These are phyloP conservation scores for Paradendryphiella salina DNA, from an alignment of 2,329 filamentous ascomycete species.

Conservation along the genomic window DNA sequence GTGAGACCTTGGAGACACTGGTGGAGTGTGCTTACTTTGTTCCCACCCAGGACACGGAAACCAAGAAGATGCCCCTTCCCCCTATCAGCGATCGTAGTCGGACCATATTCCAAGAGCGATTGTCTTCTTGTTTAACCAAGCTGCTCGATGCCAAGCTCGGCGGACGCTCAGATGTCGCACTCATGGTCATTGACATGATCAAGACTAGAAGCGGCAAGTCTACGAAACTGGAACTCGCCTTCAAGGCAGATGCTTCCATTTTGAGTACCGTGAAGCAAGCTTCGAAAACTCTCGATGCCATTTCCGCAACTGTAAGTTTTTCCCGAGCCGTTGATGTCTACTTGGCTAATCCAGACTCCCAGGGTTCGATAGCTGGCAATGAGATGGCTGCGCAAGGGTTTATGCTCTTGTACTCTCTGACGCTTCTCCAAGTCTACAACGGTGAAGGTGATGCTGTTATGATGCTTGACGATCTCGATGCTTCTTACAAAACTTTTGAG, in stretches of 20 bases:
- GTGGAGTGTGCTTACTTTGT: conserved; percentile 57
- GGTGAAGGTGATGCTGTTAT: conserved; percentile 83
- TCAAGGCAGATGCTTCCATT: conserved; percentile 54
- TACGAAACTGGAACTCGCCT: conserved; percentile 50
- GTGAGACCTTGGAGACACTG: conserved; percentile 51
- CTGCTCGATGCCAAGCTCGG: conserved; percentile 46
- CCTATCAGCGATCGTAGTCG: conserved; percentile 53
- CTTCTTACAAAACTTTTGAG: conserved; percentile 59
- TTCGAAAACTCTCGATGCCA: conserved; percentile 35
- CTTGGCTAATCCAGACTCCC: conserved; percentile 12
- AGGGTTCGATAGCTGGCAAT: conserved; percentile 35
- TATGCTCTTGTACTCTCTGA: conserved; percentile 79
- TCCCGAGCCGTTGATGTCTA: too few relatives aligned
- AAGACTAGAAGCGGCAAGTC: conserved; percentile 28
- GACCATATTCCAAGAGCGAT: conserved; percentile 57
- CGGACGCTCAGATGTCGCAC: conserved; percentile 32
- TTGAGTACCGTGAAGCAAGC: conserved; percentile 44
- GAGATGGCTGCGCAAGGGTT: conserved; percentile 62
- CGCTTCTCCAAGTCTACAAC: conserved; percentile 86
- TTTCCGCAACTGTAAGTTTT: conserved; percentile 30
- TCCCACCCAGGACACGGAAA: conserved; percentile 38
- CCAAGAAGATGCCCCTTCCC: conserved; percentile 48
- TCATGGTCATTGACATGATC: conserved; percentile 38
- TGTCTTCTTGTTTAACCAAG: conserved; percentile 59
- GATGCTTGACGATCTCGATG: conserved; percentile 78